These are phyloP conservation scores for Ascoidea rubescens DNA, from an alignment of 805 yeast genomes.

Conservation along the genomic window DNA sequence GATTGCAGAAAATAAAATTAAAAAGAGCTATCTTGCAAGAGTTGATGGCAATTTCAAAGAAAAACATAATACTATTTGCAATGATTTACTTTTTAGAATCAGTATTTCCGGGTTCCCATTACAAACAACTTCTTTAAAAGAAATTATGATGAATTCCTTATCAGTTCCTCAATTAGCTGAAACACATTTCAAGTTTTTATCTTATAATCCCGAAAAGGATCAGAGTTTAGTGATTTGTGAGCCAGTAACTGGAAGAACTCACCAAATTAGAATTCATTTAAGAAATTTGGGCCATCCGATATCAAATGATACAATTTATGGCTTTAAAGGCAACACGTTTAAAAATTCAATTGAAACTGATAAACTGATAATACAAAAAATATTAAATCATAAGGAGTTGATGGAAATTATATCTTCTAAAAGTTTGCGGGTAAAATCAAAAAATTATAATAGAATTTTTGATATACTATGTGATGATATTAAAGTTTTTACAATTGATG, in stretches of 20 bases:
- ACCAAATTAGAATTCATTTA: slow-evolving; percentile 88
- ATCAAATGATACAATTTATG: slow-evolving; percentile 67
- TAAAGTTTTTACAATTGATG: neutral
- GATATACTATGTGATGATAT: too few relatives aligned
- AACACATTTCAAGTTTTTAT: slow-evolving; percentile 56
- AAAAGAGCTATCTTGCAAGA: slow-evolving; percentile 75
- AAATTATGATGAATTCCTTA: slow-evolving; percentile 25
- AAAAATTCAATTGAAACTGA: slow-evolving; percentile 73
- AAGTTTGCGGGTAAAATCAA: too few relatives aligned
- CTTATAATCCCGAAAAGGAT: slow-evolving; percentile 58
- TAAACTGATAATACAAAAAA: slow-evolving; percentile 47
- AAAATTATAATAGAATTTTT: too few relatives aligned
- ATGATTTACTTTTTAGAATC: slow-evolving; percentile 57
- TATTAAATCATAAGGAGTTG: slow-evolving; percentile 34
- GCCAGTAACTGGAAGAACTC: slow-evolving; percentile 90
- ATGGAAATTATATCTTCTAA: slow-evolving; percentile 14
- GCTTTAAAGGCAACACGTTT: slow-evolving; percentile 16
- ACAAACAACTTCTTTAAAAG: slow-evolving; percentile 30
- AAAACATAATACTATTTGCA: slow-evolving; percentile 26
- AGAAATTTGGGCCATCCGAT: slow-evolving; percentile 80
- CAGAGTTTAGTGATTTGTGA: slow-evolving; percentile 60
- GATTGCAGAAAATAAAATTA: slow-evolving; percentile 52
- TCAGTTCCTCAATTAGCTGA: slow-evolving; percentile 35
- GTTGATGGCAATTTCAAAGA: slow-evolving; percentile 79
- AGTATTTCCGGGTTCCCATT: slow-evolving; percentile 62